Evolutionary conservation across 495 filamentous ascomycete species (phyloP).

Genomic region (Trichoderma virens): DNA sequence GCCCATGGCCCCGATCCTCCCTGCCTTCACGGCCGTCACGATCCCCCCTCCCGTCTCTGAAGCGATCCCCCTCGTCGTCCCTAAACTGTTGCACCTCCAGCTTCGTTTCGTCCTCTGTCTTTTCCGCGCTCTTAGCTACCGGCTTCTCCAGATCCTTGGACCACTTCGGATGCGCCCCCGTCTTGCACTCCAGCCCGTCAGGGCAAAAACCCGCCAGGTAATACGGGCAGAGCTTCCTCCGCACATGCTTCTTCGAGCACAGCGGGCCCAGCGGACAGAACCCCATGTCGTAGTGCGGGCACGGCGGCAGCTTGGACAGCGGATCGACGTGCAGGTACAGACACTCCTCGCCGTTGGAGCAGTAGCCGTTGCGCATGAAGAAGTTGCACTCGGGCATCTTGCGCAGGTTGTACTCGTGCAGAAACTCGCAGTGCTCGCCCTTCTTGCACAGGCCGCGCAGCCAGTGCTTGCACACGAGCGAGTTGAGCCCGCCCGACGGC

Average conservation of each 20-base stretch:
- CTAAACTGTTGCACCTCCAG: constrained; percentile 34
- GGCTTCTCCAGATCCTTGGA: constrained; percentile 65
- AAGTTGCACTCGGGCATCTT: constrained; percentile 97
- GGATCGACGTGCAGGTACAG: constrained; percentile 92
- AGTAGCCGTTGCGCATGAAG: constrained; percentile 82
- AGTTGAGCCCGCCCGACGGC: constrained; percentile 42
- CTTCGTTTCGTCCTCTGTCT: constrained; percentile 47
- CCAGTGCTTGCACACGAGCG: constrained; percentile 96
- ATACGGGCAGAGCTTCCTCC: constrained; percentile 67
- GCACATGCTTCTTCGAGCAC: constrained; percentile 80
- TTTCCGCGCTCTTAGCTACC: constrained; percentile 53
- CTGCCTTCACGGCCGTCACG: no score
- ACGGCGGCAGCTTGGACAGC: constrained; percentile 68
- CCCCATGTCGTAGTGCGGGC: constrained; percentile 90
- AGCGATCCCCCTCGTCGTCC: constrained; percentile 16
- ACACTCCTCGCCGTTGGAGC: constrained; percentile 93
- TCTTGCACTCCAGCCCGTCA: constrained; percentile 66
- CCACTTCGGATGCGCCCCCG: constrained; percentile 78
- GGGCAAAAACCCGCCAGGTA: constrained; percentile 95
- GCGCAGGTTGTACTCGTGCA: constrained; percentile 96
- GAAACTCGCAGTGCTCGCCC: constrained; percentile 87
- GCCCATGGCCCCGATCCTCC: constrained; percentile 24
- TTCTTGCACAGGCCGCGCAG: constrained; percentile 96
- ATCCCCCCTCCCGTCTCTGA: constrained; percentile 18
- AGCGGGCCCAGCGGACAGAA: constrained; percentile 85